A percentile compares a stretch with the other conserved stretches of the same genome.
These are phyloP conservation scores for Sphaerulina populicola DNA, from an alignment of 2,329 filamentous ascomycete species.

Conservation along the genomic window DNA sequence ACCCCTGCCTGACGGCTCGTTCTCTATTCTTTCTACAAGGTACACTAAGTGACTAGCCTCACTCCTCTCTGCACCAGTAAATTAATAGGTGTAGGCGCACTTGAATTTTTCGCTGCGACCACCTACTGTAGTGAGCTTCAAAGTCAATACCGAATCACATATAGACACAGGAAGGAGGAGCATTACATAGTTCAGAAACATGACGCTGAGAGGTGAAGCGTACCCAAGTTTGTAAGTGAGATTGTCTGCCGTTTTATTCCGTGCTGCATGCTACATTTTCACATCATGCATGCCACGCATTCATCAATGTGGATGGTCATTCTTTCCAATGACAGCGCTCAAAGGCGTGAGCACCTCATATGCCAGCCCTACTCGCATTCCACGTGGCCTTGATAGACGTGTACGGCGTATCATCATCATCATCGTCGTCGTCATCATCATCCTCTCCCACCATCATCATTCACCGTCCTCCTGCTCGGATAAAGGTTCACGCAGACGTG, in stretches of 20 bases:
- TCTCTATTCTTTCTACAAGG: too few relatives aligned
- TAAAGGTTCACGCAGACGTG: not conserved
- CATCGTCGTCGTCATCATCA: not conserved
- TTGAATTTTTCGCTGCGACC: too few relatives aligned
- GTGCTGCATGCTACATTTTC: not conserved
- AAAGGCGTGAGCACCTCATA: too few relatives aligned
- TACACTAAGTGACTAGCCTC: too few relatives aligned
- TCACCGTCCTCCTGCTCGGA: not conserved
- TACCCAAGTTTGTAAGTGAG: not conserved
- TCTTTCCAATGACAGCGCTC: not conserved
- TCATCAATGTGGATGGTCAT: not conserved
- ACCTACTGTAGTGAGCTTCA: too few relatives aligned
- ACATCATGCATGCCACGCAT: not conserved
- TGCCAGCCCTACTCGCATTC: not conserved
- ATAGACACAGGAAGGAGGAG: not conserved
- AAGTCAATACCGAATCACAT: not conserved
- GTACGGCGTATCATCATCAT: not conserved
- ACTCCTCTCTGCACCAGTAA: too few relatives aligned
- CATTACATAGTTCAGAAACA: too few relatives aligned
- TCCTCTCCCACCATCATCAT: not conserved
- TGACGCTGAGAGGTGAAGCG: not conserved
- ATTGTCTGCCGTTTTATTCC: slow-evolving; percentile 1
- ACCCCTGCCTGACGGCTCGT: not conserved
- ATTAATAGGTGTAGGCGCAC: too few relatives aligned
- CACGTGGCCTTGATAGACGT: not conserved